Evolutionary conservation across 2,329 filamentous ascomycete species (phyloP).

Genomic region (Tolypocladium inflatum): DNA sequence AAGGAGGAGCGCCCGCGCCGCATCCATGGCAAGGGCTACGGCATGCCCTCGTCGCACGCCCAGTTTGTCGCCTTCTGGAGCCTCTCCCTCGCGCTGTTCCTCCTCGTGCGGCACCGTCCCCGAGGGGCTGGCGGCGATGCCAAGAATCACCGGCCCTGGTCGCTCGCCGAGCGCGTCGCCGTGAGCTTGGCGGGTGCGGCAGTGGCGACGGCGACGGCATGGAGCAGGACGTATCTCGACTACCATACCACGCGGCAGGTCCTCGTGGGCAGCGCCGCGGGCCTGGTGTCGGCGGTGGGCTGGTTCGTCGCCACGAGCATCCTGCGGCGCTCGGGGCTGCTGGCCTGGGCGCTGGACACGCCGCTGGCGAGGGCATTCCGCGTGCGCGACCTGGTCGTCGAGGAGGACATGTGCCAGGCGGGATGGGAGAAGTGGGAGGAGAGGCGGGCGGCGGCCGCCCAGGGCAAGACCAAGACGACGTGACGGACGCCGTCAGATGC

Average conservation of each 20-base stretch:
- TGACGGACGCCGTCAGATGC: neutral
- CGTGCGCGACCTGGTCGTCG: constrained; percentile 73
- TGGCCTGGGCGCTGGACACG: constrained; percentile 63
- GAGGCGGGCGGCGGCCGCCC: constrained; percentile 24
- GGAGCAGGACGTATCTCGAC: constrained; percentile 79
- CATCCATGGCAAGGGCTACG: constrained; percentile 88
- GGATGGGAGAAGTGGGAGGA: constrained; percentile 91
- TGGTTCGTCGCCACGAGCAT: constrained; percentile 73
- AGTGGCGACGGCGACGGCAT: constrained; percentile 61
- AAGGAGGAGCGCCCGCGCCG: constrained; percentile 82
- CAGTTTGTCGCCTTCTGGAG: constrained; percentile 94
- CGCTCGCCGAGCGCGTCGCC: constrained; percentile 48
- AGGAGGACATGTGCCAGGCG: constrained; percentile 81
- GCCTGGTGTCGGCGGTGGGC: constrained; percentile 56
- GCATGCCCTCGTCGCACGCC: constrained; percentile 90
- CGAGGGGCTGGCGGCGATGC: constrained; percentile 13
- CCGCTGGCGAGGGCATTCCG: constrained; percentile 56
- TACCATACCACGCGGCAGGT: constrained; percentile 91
- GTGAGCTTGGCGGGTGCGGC: constrained; percentile 45
- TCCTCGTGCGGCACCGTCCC: constrained; percentile 69
- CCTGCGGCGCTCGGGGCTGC: constrained; percentile 55
- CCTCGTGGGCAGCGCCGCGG: constrained; percentile 65
- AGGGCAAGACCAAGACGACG: constrained; percentile 22
- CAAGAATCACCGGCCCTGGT: constrained; percentile 37
- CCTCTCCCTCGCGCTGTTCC: constrained; percentile 72